Evolutionary conservation across 352 stramenopile species (phyloP).

Genomic region (Globisporangium takayamanum): DNA sequence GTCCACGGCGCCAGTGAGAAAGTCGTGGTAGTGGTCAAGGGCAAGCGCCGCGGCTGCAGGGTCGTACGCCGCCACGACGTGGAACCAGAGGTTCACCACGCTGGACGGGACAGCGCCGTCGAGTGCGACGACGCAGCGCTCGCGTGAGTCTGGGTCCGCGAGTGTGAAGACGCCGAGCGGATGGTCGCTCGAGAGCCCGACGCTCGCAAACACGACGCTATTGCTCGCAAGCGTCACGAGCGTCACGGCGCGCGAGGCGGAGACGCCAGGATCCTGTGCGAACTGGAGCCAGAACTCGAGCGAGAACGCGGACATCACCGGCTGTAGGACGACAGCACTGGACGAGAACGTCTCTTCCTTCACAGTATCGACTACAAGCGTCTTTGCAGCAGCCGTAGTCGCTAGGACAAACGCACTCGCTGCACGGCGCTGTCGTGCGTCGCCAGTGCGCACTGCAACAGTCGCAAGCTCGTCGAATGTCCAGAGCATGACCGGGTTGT

Average conservation of each 20-base stretch:
- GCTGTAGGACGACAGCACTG: constrained; percentile 31
- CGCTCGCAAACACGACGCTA: constrained; percentile 6
- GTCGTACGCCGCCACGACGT: constrained; percentile 52
- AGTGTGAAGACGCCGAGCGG: constrained; percentile 20
- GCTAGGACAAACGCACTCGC: constrained; percentile 10
- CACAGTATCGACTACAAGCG: constrained; percentile 34
- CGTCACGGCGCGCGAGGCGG: background rate
- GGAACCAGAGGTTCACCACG: constrained; percentile 26
- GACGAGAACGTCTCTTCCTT: constrained; percentile 55
- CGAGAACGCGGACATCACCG: constrained; percentile 47
- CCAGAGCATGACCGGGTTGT: constrained; percentile 59
- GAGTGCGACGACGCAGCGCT: constrained; percentile 12
- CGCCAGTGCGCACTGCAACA: constrained; percentile 14
- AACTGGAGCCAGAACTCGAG: constrained; percentile 58
- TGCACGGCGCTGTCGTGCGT: background rate
- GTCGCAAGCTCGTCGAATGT: constrained; percentile 37
- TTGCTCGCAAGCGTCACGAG: constrained; percentile 9
- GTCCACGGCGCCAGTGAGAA: constrained; percentile 22
- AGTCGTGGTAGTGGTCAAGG: constrained; percentile 69
- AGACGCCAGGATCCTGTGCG: background rate
- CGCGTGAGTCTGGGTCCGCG: constrained; percentile 14
- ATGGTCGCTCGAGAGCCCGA: constrained; percentile 2
- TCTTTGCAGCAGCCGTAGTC: constrained; percentile 6
- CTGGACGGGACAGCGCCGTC: background rate
- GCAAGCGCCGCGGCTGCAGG: constrained; percentile 29